Evolutionary conservation across 768 basidiomycete genomes (phyloP).

Genomic region (Gloeophyllum trabeum): DNA sequence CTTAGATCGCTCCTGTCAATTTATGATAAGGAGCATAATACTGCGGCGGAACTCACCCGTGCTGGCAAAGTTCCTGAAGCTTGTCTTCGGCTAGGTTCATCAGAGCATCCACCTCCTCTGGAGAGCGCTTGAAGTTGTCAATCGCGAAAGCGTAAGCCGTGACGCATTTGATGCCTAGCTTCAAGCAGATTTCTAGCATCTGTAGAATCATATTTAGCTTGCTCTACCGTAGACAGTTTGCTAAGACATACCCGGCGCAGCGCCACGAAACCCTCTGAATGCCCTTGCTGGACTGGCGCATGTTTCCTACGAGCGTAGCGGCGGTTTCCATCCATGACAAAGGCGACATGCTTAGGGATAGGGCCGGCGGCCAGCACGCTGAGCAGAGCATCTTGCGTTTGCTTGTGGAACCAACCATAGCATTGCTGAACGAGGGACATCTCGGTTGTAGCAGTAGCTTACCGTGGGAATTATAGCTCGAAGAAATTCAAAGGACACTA

Average conservation of each 20-base stretch:
- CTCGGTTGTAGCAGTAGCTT: conserved; percentile 12
- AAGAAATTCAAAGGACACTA: neutral
- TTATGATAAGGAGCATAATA: too few relatives aligned
- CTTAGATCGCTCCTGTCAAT: conserved; percentile 29
- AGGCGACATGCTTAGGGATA: conserved; percentile 81
- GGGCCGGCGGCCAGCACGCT: conserved; percentile 71
- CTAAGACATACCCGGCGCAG: conserved; percentile 54
- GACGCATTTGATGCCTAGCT: conserved; percentile 72
- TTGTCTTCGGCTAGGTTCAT: conserved; percentile 78
- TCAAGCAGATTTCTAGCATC: conserved; percentile 80
- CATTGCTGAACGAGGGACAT: too few relatives aligned
- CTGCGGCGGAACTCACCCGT: conserved; percentile 49
- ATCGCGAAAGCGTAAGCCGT: conserved; percentile 97
- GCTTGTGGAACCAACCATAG: too few relatives aligned
- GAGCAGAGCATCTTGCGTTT: conserved; percentile 44
- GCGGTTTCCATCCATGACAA: conserved; percentile 97
- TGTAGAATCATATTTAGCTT: conserved; percentile 17
- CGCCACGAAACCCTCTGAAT: conserved; percentile 74
- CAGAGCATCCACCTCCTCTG: conserved; percentile 77
- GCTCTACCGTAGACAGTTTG: neutral
- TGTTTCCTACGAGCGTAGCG: conserved; percentile 70
- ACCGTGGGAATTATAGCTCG: conserved; percentile 14
- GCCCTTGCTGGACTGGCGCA: conserved; percentile 64
- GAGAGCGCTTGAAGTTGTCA: conserved; percentile 88
- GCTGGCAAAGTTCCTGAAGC: conserved; percentile 63